These are phyloP conservation scores for Silene coronaria DNA, from an alignment of 179 eudicot species.

Conservation along the genomic window DNA sequence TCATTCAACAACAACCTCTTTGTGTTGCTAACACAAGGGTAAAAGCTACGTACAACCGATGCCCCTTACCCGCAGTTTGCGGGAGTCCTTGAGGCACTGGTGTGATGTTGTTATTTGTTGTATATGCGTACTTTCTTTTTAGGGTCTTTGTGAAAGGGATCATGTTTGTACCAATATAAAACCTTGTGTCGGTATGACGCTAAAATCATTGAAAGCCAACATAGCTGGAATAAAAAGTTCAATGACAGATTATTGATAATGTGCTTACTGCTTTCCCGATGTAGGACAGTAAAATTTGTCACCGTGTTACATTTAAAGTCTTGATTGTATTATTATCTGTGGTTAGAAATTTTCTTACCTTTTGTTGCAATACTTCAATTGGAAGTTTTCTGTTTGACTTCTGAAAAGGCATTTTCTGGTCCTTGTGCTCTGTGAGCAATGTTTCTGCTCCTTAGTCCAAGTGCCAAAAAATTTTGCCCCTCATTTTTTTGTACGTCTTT, in stretches of 20 bases:
- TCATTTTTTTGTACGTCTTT: not conserved
- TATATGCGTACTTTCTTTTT: not conserved
- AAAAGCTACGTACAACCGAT: too few species aligned
- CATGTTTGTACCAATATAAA: not conserved
- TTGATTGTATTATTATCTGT: not conserved
- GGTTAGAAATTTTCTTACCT: not conserved
- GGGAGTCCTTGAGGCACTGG: too few species aligned
- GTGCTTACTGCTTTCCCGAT: not conserved
- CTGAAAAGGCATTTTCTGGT: slow-evolving; percentile 5
- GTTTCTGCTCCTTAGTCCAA: not conserved
- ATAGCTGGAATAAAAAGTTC: not conserved
- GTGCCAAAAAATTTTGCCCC: not conserved
- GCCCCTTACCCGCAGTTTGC: too few species aligned
- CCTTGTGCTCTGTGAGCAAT: not conserved
- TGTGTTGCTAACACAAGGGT: too few species aligned
- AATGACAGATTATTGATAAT: not conserved
- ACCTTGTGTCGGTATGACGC: not conserved
- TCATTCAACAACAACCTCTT: too few species aligned
- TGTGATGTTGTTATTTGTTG: too few species aligned
- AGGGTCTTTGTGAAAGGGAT: not conserved
- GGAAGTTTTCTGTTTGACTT: not conserved
- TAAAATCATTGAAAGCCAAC: not conserved
- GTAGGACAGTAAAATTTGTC: not conserved
- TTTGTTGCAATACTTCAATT: not conserved
- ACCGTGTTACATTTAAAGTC: not conserved